Evolutionary conservation across 768 basidiomycete species (phyloP), one percentile per base, ranked within the genome.

Genomic region (Tulasnella sp.): DNA sequence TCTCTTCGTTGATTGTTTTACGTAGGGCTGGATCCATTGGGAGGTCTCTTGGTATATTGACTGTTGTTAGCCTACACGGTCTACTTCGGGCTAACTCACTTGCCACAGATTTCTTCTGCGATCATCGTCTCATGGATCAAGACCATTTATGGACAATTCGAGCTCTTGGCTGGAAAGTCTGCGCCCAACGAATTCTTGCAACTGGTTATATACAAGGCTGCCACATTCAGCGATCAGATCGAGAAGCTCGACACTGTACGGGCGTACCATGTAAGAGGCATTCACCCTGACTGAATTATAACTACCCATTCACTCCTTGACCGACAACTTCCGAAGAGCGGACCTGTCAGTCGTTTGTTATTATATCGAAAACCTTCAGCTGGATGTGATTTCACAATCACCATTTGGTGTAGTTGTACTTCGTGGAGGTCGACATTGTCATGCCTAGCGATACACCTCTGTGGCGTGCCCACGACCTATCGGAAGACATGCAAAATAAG

Each of bases 381-480:
- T 38, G 5, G 7, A 7, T 15, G 7, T 38, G 34, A 38, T 38
- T 38, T 38, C 34, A n/a, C n/a, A n/a, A n/a, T n/a, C n/a, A n/a
- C n/a, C n/a, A n/a, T n/a, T 7, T 38, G 7, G 5, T 38, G 34
- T 15, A 38, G 34, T 38, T 15, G 61, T 95, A 92, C 68, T 88
- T 93, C 68, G 93, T 97, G 44, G 96, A 98, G 71, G 78, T 98
- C 13, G 96, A 99, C 70, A 80, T 97, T 47, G 94, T 97, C 43
- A 88, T 97, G 85, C 79, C 84, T 62, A 85, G 85, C 8, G 81
- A 82, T 59, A 96, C 92, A 24, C 89, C 92, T 0, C 74, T 98
- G 0, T 89, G 86, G 84, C 85, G 70, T 23, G 88, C 90, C n/a
- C 89, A 92, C 68, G 89, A 92, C 69, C 68, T 89, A 61, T 85